Evolutionary conservation across 2,329 filamentous ascomycete species (phyloP), one percentile per base, ranked within the genome.

Genomic region (Ceratocystis cubensis): DNA sequence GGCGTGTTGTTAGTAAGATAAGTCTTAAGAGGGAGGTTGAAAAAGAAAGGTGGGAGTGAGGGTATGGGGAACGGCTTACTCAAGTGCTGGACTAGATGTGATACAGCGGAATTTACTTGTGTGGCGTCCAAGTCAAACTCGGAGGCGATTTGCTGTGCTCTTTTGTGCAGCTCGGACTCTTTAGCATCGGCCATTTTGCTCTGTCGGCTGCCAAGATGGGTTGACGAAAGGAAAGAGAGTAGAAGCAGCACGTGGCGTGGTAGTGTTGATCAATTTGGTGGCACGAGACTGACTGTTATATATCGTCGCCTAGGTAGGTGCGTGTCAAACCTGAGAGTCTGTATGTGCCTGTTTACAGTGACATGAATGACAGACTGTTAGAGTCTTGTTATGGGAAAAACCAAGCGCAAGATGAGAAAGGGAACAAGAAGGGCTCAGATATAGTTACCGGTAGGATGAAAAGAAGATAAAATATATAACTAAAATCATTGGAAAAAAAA

Each of bases 31-130:
- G 30, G 30, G 2, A 3, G 5, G 13, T 13, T 20, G 7, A 45
- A n/a, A 17, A 2, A 48, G 8, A n/a, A 33, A 46, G 41, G 13
- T 1, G 8, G 13, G 6, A 33, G 30, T 6, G 22, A 33, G 15
- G 3, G 5, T 4, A 37, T 41, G 64, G 25, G n/a, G 33, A n/a
- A 13, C 13, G 22, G 50, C 59, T 44, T 57, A 67, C 66, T 56
- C 22, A 67, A 59, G 48, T 67, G 66, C 17, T 44, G 25, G 2
- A 61, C 57, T 10, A 67, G n/a, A 41, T 67, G 63, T 8, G 17
- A 41, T 30, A 64, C 63, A 41, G 66, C 63, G 13, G 22, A 28
- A 3, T 46, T 65, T 10, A 59, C 63, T 17, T 63, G 28, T 5
- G 33, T 22, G 22, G 45, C 33, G n/a, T 41, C 15, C 10, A 67